Evolutionary conservation across 163 green algal species (phyloP).

Genomic region (Scenedesmus sp.): DNA sequence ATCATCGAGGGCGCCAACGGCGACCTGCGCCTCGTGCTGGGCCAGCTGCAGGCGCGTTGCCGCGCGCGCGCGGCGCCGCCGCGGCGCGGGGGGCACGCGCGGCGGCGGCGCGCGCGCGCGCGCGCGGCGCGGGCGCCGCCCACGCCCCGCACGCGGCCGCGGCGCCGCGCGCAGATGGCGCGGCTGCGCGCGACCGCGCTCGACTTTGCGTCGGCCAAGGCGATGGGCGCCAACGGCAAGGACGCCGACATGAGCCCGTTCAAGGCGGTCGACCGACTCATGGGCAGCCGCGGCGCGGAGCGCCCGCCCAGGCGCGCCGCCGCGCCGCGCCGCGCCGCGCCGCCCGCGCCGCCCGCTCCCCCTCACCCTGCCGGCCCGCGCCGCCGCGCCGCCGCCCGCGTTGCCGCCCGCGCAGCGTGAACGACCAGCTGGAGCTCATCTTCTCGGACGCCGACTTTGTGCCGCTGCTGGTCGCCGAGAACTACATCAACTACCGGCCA

Average conservation of each 20-base stretch:
- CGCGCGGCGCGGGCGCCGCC: too few relatives aligned
- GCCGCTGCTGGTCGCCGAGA: slow-evolving; percentile 95
- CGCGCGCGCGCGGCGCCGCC: slow-evolving; percentile 80
- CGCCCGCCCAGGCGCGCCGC: background rate
- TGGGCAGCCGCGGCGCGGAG: too few relatives aligned
- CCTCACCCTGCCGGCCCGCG: background rate
- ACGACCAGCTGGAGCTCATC: slow-evolving; percentile 76
- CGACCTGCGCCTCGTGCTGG: slow-evolving; percentile 94
- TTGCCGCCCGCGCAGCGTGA: too few relatives aligned
- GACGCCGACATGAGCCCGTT: slow-evolving; percentile 95
- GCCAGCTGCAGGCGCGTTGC: slow-evolving; percentile 85
- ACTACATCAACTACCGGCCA: slow-evolving; percentile 96
- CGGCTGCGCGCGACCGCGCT: slow-evolving; percentile 67
- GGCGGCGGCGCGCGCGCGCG: too few relatives aligned
- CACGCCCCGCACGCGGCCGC: background rate
- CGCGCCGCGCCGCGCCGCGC: background rate
- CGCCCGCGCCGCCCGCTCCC: background rate
- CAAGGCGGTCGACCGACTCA: too few relatives aligned
- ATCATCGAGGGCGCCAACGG: slow-evolving; percentile 85
- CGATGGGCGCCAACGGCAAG: slow-evolving; percentile 66
- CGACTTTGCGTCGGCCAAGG: slow-evolving; percentile 85
- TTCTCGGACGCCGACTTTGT: slow-evolving; percentile 95
- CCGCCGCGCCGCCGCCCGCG: background rate
- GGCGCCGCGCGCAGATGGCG: slow-evolving; percentile 78
- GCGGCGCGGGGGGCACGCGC: too few relatives aligned